A percentile compares a stretch with the other conserved stretches of the same genome.
Conservation (phyloP, 2,329 filamentous ascomycete species). For the Zymoseptoria brevis region DNA sequence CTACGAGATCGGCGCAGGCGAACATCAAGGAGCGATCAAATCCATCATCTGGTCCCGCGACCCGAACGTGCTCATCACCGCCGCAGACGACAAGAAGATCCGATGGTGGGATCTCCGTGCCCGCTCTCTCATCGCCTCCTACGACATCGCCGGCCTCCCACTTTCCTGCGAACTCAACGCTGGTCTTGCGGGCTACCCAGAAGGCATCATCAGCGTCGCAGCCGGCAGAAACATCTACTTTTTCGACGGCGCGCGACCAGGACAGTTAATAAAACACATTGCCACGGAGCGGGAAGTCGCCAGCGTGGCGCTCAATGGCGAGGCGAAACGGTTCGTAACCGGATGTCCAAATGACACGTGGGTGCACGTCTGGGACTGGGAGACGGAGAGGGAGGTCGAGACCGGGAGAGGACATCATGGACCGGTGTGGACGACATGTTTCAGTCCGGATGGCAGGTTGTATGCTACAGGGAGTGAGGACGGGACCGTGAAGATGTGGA, state of each 20-base stretch:
- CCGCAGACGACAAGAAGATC: slow-evolving; percentile 80
- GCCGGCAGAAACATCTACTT: slow-evolving; percentile 94
- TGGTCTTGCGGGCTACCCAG: slow-evolving; percentile 53
- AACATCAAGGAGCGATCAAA: slow-evolving; percentile 85
- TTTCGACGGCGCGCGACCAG: slow-evolving; percentile 69
- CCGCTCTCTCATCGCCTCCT: slow-evolving; percentile 65
- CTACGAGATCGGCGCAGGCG: slow-evolving; percentile 80
- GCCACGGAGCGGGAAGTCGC: slow-evolving; percentile 78
- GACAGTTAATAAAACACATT: slow-evolving; percentile 65
- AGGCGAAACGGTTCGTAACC: slow-evolving; percentile 74
- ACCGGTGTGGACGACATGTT: slow-evolving; percentile 91
- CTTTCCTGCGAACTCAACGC: slow-evolving; percentile 85
- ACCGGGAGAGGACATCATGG: slow-evolving; percentile 95
- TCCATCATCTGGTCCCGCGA: slow-evolving; percentile 83
- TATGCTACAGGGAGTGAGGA: slow-evolving; percentile 97
- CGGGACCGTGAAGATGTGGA: slow-evolving; percentile 90
- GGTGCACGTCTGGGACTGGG: slow-evolving; percentile 90
- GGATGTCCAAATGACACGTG: slow-evolving; percentile 89
- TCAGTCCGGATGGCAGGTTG: slow-evolving; percentile 89
- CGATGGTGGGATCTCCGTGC: slow-evolving; percentile 89
- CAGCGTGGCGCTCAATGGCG: slow-evolving; percentile 79
- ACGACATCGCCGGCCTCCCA: slow-evolving; percentile 74
- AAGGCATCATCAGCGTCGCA: slow-evolving; percentile 73
- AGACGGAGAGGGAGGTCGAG: slow-evolving; percentile 75
- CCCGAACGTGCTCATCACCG: slow-evolving; percentile 81